Conservation (phyloP, 1,284 basidiomycete genomes). For the Austroboletus novae-zelandiae region DNA sequence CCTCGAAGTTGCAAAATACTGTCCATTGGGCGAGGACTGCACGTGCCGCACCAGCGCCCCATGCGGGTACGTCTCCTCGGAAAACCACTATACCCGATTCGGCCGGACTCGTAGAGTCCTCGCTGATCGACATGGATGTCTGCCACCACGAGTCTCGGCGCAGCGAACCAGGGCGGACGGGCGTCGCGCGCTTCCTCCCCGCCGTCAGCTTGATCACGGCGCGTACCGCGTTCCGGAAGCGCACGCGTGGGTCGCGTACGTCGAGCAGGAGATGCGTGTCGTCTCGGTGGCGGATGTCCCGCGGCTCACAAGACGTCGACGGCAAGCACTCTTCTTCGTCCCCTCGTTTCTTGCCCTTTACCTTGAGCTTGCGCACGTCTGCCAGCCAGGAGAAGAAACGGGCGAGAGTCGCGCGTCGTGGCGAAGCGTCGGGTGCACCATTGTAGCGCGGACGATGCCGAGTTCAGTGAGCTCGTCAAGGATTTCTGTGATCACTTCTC, state of each 20-base stretch:
- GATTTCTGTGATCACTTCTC: slow-evolving; percentile 57
- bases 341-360: not conserved
- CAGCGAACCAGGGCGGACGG: slow-evolving; percentile 22
- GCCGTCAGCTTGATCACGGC: slow-evolving; percentile 31
- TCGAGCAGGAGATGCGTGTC: slow-evolving; percentile 25
- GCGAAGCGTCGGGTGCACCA: slow-evolving; percentile 18
- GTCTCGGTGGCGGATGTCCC: not conserved
- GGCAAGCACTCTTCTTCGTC: not conserved
- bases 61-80: slow-evolving; percentile 43
- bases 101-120: slow-evolving; percentile 32
- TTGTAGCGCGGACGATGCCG: slow-evolving; percentile 36
- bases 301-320: too few species aligned
- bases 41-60: slow-evolving; percentile 37
- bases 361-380: not conserved
- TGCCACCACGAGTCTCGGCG: slow-evolving; percentile 32
- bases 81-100: slow-evolving; percentile 40
- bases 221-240: slow-evolving; percentile 32
- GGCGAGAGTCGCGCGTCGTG: slow-evolving; percentile 7
- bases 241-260: slow-evolving; percentile 23
- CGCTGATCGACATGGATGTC: slow-evolving; percentile 13
- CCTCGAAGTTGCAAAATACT: slow-evolving; percentile 38
- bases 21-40: slow-evolving; percentile 39
- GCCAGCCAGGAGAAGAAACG: slow-evolving; percentile 14
- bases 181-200: slow-evolving; percentile 19
- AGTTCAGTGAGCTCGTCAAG: slow-evolving; percentile 41